phyloP scores from a whole-genome alignment of 306 rosid genomes.

The Castanospermum australe region DNA sequence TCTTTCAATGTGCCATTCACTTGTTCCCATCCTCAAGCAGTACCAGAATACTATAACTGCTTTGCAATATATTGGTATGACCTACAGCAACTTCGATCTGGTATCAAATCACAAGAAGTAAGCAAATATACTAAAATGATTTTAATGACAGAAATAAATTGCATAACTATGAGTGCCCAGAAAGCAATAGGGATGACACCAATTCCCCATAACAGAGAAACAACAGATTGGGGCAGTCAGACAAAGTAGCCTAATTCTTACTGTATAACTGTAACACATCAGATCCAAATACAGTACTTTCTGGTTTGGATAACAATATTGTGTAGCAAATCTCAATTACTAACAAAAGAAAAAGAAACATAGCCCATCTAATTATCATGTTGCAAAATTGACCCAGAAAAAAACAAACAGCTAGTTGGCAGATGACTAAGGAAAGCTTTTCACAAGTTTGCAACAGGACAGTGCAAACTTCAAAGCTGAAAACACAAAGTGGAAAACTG shows the following conservation, averaged over 20 bases:
- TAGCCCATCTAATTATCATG: background rate
- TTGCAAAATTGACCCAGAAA: background rate
- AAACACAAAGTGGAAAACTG: background rate
- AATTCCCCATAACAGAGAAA: background rate
- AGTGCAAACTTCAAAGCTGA: background rate
- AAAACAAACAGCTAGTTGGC: background rate
- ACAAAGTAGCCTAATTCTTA: background rate
- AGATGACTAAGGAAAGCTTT: background rate
- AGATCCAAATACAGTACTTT: background rate
- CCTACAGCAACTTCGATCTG: background rate
- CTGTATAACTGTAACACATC: background rate
- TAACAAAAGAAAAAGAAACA: background rate
- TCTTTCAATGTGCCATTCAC: slow-evolving; percentile 61
- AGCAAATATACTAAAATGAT: background rate
- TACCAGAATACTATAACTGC: background rate
- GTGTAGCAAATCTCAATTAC: background rate
- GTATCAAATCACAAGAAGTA: slow-evolving; percentile 13
- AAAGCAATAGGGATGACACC: background rate
- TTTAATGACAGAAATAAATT: background rate
- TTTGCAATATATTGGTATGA: slow-evolving; percentile 18
- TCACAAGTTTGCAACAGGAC: background rate
- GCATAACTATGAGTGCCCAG: background rate
- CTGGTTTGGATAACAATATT: background rate
- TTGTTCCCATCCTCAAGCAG: slow-evolving; percentile 60
- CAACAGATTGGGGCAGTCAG: background rate